Percentiles rank a stretch among this genome's conserved stretches.
Evolutionary conservation across 116 monocot genomes (phyloP).

Genomic region (Iris pallida): DNA sequence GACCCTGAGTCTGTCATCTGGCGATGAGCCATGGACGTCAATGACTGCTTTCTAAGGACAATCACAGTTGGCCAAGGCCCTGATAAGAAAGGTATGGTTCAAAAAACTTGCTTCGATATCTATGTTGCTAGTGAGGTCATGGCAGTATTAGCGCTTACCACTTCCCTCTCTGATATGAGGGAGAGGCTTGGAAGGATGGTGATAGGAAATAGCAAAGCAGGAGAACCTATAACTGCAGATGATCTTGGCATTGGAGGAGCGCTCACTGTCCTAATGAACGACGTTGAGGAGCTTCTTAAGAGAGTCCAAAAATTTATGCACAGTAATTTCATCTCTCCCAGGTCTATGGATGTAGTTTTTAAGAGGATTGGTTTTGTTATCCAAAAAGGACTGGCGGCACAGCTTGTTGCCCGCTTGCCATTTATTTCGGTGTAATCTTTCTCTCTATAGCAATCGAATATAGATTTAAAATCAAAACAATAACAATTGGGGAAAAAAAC

Average conservation of each 20-base stretch:
- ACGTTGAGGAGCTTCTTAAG: no score
- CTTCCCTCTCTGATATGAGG: slow-evolving; percentile 88
- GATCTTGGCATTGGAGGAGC: slow-evolving; percentile 95
- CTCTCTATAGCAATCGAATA: no score
- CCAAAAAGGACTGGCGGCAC: no score
- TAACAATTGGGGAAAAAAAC: no score
- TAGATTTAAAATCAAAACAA: no score
- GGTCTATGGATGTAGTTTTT: no score
- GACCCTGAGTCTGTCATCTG: slow-evolving; percentile 86
- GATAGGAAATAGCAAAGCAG: slow-evolving; percentile 76
- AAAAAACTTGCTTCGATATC: slow-evolving; percentile 90
- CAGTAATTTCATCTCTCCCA: no score
- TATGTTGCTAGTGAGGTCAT: slow-evolving; percentile 95
- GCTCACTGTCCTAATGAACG: slow-evolving; percentile 93
- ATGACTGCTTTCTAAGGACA: slow-evolving; percentile 85
- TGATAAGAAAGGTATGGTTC: slow-evolving; percentile 82
- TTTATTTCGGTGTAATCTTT: no score
- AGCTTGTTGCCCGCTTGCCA: no score
- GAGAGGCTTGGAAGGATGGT: slow-evolving; percentile 87
- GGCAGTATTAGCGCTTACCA: slow-evolving; percentile 93
- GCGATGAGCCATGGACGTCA: slow-evolving; percentile 96
- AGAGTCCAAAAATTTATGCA: no score
- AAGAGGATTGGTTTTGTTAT: no score
- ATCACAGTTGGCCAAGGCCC: slow-evolving; percentile 90
- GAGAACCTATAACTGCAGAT: slow-evolving; percentile 87